Base-by-base conservation (phyloP, 352 stramenopile species). In the Pythium diclinum region DNA sequence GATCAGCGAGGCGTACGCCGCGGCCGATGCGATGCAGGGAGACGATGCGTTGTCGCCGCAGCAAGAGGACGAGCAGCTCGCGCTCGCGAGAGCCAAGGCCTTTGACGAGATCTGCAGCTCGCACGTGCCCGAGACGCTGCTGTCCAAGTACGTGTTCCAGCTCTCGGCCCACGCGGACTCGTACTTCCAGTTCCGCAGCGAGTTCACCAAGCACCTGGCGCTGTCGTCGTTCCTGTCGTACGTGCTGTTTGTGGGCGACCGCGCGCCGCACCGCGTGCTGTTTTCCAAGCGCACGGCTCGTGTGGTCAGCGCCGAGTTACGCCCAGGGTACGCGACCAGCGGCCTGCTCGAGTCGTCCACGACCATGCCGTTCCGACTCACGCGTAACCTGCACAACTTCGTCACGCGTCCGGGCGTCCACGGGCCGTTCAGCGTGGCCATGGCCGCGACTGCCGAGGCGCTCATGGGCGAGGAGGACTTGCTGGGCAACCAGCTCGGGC, bases 301-400 rank as follows among this genome's bases (percentile, higher is more conserved):
- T 7, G 77, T 95, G n/a, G 79, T 95, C 61, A 87, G 87, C 51
- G 91, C 83, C 19, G 88, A 96, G 60, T 63, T 95, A 57, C 84
- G 86, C n/a, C 88, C 88, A 19, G 78, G 75, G 21, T 96, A 96
- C 55, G 83, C 85, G 23, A 92, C 74, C 68, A 93, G 78, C 58
- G 88, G 88, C 0, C 88, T 94, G 44, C 68, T 96, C 17, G 88
- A 95, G 49, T 74, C 81, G 14, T 79, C 81, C 32, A 92, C 81
- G 30, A 76, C 83, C 10, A 94, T 97, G 83, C 89, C 89, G 21
- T 97, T 97, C 68, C 86, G 89, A 10, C 71, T 97, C 17, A 96
- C 89, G 38, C 88, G 87, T 7, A 97, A 96, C 58, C 63, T 97
- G 58, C 80, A 91, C 71, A 92, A 88, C 66, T 94, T 97, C 65